Conservation (phyloP, 1,284 basidiomycete genomes). For the Moesziomyces aphidis region DNA sequence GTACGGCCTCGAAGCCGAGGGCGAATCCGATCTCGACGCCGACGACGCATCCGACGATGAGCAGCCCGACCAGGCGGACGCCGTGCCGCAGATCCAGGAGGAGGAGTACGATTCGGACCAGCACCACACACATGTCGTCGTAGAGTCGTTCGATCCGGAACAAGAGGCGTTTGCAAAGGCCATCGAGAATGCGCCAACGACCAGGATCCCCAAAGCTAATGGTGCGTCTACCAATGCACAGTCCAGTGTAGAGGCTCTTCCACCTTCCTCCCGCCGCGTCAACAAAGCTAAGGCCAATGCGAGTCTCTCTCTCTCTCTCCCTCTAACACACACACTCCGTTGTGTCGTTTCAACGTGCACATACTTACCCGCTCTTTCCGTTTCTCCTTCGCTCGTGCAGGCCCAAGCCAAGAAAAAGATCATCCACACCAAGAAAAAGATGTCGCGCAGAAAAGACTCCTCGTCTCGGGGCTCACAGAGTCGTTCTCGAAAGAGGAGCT, state of each 20-base stretch:
- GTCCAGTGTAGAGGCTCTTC: slow-evolving; percentile 46
- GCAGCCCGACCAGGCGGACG: slow-evolving; percentile 9
- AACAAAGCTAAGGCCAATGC: slow-evolving; percentile 58
- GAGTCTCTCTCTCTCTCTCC: slow-evolving; percentile 28
- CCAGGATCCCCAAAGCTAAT: slow-evolving; percentile 24
- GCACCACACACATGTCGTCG: slow-evolving; percentile 49
- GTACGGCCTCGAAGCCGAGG: slow-evolving; percentile 51
- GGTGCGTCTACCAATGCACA: slow-evolving; percentile 28
- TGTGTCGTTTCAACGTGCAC: not conserved
- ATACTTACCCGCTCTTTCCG: slow-evolving; percentile 3
- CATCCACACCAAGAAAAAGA: slow-evolving; percentile 51
- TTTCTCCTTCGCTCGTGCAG: slow-evolving; percentile 8
- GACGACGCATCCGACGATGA: slow-evolving; percentile 20
- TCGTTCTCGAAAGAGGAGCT: slow-evolving; percentile 54
- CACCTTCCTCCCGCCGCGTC: slow-evolving; percentile 51
- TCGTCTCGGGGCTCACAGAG: slow-evolving; percentile 59
- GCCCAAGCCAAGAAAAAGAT: slow-evolving; percentile 44
- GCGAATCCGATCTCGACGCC: slow-evolving; percentile 48
- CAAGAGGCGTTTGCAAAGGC: slow-evolving; percentile 41
- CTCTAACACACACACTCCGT: not conserved
- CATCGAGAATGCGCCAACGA: slow-evolving; percentile 6
- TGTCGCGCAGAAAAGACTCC: slow-evolving; percentile 53
- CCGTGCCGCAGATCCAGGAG: slow-evolving; percentile 25
- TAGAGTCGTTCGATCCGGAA: slow-evolving; percentile 51
- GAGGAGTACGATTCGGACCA: slow-evolving; percentile 49